Evolutionary conservation across 495 filamentous ascomycete species (phyloP).

Genomic region (Xylaria longipes): DNA sequence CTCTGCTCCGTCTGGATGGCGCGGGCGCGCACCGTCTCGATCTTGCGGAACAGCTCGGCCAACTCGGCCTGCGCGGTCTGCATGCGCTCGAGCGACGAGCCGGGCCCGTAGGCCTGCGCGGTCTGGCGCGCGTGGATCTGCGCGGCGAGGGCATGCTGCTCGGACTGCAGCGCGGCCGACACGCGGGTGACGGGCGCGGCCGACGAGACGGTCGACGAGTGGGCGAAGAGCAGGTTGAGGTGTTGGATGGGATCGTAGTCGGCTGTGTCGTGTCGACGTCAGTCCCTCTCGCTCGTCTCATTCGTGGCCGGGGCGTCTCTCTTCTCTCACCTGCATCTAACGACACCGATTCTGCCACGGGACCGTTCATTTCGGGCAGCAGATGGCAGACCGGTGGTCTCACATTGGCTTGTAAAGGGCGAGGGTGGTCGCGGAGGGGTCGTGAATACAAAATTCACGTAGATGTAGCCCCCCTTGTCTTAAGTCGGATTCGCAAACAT

Average conservation of each 20-base stretch:
- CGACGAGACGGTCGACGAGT: slow-evolving; percentile 84
- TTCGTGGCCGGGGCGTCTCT: neutral
- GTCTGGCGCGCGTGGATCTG: slow-evolving; percentile 80
- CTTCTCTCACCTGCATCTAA: slow-evolving; percentile 58
- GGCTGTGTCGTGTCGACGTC: slow-evolving; percentile 56
- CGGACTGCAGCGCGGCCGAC: slow-evolving; percentile 71
- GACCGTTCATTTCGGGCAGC: slow-evolving; percentile 52
- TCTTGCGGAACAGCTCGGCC: slow-evolving; percentile 88
- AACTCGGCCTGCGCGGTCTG: slow-evolving; percentile 89
- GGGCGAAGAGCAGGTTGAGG: slow-evolving; percentile 91
- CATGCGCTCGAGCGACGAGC: slow-evolving; percentile 87
- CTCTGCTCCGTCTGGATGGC: slow-evolving; percentile 91
- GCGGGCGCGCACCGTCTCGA: slow-evolving; percentile 89
- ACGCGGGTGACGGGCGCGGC: slow-evolving; percentile 76
- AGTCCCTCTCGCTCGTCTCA: neutral
- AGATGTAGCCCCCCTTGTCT: no score
- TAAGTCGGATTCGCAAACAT: no score
- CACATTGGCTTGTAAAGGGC: neutral
- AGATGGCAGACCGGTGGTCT: slow-evolving; percentile 23
- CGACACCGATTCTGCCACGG: slow-evolving; percentile 47
- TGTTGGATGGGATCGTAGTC: slow-evolving; percentile 95
- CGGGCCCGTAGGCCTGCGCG: slow-evolving; percentile 83
- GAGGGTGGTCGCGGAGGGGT: neutral
- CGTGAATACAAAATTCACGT: neutral
- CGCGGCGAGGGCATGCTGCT: slow-evolving; percentile 83